Percentiles rank a stretch among this genome's conserved stretches.
Conservation (phyloP, 2,329 filamentous ascomycete species). For the Ophiostoma perfectum region DNA sequence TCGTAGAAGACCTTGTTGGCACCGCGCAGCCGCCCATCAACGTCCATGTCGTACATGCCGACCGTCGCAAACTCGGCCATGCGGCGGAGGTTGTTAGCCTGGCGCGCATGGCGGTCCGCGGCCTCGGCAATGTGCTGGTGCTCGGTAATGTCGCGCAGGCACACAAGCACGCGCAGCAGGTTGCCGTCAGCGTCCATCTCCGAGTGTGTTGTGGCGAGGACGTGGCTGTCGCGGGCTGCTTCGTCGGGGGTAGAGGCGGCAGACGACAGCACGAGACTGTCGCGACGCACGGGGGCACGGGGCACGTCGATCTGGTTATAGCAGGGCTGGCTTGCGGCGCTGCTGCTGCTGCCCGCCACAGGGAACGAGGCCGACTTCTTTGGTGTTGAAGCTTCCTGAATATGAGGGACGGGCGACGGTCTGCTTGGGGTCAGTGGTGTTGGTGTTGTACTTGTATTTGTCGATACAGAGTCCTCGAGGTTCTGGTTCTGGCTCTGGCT, state of each 20-base stretch:
- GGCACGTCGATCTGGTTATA: neutral
- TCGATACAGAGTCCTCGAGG: neutral
- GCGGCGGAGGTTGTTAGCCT: conserved; percentile 49
- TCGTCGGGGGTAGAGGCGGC: conserved; percentile 7
- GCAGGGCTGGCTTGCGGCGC: neutral
- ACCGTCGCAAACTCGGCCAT: conserved; percentile 52
- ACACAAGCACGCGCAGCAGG: conserved; percentile 44
- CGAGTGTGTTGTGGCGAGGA: conserved; percentile 45
- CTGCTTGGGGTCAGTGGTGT: neutral
- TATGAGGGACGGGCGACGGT: neutral
- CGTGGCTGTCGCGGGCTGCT: conserved; percentile 35
- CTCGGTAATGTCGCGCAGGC: conserved; percentile 47
- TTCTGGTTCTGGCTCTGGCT: neutral
- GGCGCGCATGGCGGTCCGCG: conserved; percentile 45
- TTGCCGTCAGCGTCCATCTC: conserved; percentile 41
- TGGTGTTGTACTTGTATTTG: neutral
- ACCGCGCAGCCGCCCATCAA: conserved; percentile 45
- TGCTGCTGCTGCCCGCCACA: neutral
- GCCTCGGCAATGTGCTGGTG: conserved; percentile 47
- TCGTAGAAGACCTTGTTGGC: conserved; percentile 52
- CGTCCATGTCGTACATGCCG: conserved; percentile 50
- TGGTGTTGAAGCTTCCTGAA: conserved; percentile 31
- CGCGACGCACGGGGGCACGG: conserved; percentile 3
- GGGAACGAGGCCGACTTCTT: conserved; percentile 33
- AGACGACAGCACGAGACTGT: conserved; percentile 26